Conservation (phyloP, 768 basidiomycete species). For the Cystobasidium ongulense region DNA sequence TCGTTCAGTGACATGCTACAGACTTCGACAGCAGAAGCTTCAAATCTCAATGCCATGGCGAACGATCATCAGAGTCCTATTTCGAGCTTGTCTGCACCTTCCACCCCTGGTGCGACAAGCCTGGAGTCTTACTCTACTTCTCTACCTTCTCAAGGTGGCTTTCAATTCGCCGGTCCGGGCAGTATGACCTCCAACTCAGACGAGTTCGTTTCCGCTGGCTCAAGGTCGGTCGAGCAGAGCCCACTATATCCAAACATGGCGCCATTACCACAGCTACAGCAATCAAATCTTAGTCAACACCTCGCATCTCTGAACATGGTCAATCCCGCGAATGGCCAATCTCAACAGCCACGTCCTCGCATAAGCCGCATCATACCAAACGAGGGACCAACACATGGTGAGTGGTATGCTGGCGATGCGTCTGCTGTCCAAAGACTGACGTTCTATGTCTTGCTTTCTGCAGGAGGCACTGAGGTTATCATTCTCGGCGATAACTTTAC, state of each 20-base stretch:
- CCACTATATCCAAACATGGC: constrained; percentile 3
- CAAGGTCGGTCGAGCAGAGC: constrained; percentile 18
- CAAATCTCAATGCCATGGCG: background rate
- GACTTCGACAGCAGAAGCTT: background rate
- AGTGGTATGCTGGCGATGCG: too few relatives aligned
- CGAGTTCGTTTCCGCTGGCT: background rate
- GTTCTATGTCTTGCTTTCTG: constrained; percentile 60
- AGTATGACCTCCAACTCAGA: constrained; percentile 6
- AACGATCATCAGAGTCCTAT: constrained; percentile 15
- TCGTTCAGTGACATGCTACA: background rate
- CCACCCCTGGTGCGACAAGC: constrained; percentile 20
- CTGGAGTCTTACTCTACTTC: constrained; percentile 16
- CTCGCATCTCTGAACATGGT: constrained; percentile 15
- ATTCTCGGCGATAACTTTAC: constrained; percentile 80
- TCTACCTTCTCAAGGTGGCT: background rate
- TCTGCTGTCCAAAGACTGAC: too few relatives aligned
- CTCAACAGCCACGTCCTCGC: constrained; percentile 47
- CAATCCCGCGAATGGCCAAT: background rate
- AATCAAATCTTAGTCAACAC: constrained; percentile 16
- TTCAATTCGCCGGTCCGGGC: constrained; percentile 2
- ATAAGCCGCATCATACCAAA: constrained; percentile 50
- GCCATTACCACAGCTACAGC: constrained; percentile 15
- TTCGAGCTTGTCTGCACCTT: constrained; percentile 12
- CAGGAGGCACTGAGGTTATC: constrained; percentile 87
- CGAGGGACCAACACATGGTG: constrained; percentile 42